Evolutionary conservation across 2,329 filamentous ascomycete species (phyloP).

Genomic region (Simplicillium sp.): DNA sequence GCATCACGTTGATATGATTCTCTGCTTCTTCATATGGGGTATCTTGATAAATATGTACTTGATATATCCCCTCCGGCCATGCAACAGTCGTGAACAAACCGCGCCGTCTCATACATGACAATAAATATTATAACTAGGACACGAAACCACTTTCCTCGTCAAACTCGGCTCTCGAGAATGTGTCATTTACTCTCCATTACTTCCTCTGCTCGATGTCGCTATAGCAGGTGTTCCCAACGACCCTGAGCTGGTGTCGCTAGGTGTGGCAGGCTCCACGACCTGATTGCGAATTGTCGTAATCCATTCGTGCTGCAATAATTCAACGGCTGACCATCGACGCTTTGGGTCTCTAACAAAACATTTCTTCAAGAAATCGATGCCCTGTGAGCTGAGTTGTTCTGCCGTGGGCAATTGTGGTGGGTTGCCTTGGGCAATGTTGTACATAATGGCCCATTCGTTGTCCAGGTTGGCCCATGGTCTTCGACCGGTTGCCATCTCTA

Average conservation of each 20-base stretch:
- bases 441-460: slow-evolving; percentile 99
- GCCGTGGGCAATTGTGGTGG: slow-evolving; percentile 72
- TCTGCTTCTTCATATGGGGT: too few relatives aligned
- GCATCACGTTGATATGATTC: too few relatives aligned
- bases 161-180: too few relatives aligned
- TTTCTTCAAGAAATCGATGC: slow-evolving; percentile 77
- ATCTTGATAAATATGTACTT: too few relatives aligned
- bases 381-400: slow-evolving; percentile 76
- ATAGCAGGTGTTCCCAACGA: neutral
- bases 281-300: slow-evolving; percentile 57
- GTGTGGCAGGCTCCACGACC: slow-evolving; percentile 55
- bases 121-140: neutral
- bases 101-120: neutral
- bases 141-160: neutral
- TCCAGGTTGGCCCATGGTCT: slow-evolving; percentile 92
- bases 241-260: slow-evolving; percentile 41
- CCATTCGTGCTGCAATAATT: slow-evolving; percentile 93
- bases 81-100: too few relatives aligned
- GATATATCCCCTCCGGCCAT: too few relatives aligned
- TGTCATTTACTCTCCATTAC: neutral
- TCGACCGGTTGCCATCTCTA: slow-evolving; percentile 94
- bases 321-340: slow-evolving; percentile 71
- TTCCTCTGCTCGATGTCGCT: neutral
- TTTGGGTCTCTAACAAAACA: slow-evolving; percentile 83
- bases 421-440: slow-evolving; percentile 97